Conservation (phyloP, 768 basidiomycete genomes). For the Amanita jacksonii region DNA sequence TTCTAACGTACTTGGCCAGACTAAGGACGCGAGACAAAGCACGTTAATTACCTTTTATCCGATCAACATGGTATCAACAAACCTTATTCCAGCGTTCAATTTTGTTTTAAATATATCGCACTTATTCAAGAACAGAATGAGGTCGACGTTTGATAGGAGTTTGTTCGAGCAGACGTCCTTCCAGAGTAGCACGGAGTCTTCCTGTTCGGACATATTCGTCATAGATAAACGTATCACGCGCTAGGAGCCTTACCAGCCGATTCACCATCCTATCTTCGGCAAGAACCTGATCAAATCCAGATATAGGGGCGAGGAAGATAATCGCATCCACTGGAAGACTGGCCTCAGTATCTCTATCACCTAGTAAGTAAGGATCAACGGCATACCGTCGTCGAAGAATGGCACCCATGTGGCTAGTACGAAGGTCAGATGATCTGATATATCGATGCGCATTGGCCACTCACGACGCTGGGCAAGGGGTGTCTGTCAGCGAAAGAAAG, state of each 20-base stretch:
- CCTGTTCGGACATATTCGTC: constrained; percentile 26
- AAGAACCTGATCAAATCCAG: constrained; percentile 65
- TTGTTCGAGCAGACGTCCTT: constrained; percentile 79
- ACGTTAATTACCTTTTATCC: neutral
- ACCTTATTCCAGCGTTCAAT: constrained; percentile 48
- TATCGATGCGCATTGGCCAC: neutral
- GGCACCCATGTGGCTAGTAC: constrained; percentile 10
- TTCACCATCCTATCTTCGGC: constrained; percentile 53
- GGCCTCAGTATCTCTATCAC: too few relatives aligned
- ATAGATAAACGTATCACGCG: neutral
- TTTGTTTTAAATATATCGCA: constrained; percentile 75
- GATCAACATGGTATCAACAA: constrained; percentile 8
- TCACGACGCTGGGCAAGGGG: constrained; percentile 8
- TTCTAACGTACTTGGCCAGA: constrained; percentile 60
- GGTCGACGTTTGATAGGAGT: constrained; percentile 68
- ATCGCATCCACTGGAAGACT: constrained; percentile 53
- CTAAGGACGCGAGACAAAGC: constrained; percentile 16
- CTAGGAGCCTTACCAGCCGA: constrained; percentile 12
- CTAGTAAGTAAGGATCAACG: too few relatives aligned
- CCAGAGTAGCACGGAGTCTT: constrained; percentile 87
- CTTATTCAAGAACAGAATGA: constrained; percentile 83
- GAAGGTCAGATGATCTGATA: neutral
- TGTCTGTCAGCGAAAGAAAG: neutral
- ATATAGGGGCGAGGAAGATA: constrained; percentile 70
- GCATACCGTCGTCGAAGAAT: constrained; percentile 12